Conservation (phyloP, 2,329 filamentous ascomycete genomes). For the Incumbomyces delicatus region DNA sequence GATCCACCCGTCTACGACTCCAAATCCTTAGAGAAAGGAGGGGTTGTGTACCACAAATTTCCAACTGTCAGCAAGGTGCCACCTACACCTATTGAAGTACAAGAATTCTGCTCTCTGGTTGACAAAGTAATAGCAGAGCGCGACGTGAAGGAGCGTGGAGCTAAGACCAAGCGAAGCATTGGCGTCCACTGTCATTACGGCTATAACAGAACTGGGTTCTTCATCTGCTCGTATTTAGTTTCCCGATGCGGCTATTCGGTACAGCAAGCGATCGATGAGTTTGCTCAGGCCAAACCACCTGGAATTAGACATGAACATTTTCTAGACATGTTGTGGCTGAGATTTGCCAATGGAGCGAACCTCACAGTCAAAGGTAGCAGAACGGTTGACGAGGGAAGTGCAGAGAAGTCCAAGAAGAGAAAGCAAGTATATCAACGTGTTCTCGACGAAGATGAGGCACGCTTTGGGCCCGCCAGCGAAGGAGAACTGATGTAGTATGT, state of each 20-base stretch:
- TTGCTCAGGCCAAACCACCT: conserved; percentile 61
- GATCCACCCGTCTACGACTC: conserved; percentile 86
- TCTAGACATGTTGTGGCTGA: conserved; percentile 68
- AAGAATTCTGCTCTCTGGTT: conserved; percentile 49
- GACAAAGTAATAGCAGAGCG: conserved; percentile 46
- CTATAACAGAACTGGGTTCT: conserved; percentile 88
- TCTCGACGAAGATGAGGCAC: background rate
- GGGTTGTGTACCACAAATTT: conserved; percentile 72
- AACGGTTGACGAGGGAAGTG: background rate
- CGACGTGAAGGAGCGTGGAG: conserved; percentile 31
- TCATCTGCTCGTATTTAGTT: conserved; percentile 83
- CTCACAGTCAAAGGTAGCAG: background rate
- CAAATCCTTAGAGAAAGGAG: conserved; percentile 53
- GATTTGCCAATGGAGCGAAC: conserved; percentile 35
- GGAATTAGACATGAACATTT: conserved; percentile 89
- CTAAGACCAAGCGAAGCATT: conserved; percentile 44
- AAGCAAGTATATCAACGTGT: background rate
- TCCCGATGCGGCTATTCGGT: conserved; percentile 64
- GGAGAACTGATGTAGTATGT: conserved; percentile 5
- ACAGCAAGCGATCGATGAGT: conserved; percentile 68
- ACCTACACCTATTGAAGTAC: conserved; percentile 54
- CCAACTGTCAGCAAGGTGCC: conserved; percentile 88
- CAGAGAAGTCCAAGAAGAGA: background rate
- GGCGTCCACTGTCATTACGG: conserved; percentile 94
- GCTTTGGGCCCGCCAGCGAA: background rate